A percentile compares a stretch with the other conserved stretches of the same genome.
Conservation (phyloP, 495 filamentous ascomycete species). For the Schizothecium vesticola region DNA sequence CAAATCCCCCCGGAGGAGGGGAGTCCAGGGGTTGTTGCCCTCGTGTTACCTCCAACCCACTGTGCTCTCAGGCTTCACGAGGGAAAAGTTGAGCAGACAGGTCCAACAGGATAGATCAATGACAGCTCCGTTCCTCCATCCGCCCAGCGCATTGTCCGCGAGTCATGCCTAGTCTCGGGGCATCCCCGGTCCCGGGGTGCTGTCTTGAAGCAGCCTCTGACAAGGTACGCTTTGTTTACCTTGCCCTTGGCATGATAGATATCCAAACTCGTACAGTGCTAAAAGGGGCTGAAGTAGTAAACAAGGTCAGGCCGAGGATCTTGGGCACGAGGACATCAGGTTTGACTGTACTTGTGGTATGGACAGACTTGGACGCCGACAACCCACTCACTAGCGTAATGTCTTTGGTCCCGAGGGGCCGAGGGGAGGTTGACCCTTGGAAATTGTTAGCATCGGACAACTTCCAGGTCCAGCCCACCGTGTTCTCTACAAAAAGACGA, state of each 20-base stretch:
- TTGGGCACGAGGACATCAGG: too few relatives aligned
- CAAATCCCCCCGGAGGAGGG: not conserved
- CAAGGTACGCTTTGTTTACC: conserved; percentile 23
- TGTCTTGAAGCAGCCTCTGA: not conserved
- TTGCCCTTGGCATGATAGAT: too few relatives aligned
- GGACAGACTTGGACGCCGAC: not conserved
- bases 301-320: too few relatives aligned
- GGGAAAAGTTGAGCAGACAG: not conserved
- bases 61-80: not conserved
- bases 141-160: not conserved
- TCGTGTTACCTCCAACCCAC: not conserved
- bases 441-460: too few relatives aligned
- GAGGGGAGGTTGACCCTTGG: too few relatives aligned
- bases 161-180: not conserved
- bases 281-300: not conserved
- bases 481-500: too few relatives aligned
- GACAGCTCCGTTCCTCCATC: not conserved
- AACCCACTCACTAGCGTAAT: not conserved
- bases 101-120: not conserved
- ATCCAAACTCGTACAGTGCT: not conserved
- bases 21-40: not conserved
- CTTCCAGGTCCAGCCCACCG: not conserved
- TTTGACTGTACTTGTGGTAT: too few relatives aligned
- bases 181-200: not conserved
- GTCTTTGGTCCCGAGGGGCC: not conserved